These are phyloP conservation scores for Rhodomyrtus tomentosa DNA, from an alignment of 345 rosid genomes.

Conservation along the genomic window DNA sequence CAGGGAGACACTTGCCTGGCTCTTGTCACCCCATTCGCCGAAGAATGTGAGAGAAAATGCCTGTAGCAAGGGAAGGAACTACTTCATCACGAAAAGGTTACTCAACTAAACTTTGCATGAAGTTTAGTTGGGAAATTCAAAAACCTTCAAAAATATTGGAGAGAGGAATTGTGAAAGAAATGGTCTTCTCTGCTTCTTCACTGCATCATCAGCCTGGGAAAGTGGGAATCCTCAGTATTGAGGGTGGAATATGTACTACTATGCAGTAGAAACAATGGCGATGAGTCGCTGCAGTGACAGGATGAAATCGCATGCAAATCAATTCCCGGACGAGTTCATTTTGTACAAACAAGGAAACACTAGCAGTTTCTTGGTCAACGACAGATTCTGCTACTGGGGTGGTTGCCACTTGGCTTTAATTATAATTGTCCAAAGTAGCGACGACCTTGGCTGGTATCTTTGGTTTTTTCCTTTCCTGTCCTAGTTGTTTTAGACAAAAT, in stretches of 20 bases:
- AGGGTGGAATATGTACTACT: background rate
- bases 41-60: slow-evolving; percentile 92
- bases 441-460: background rate
- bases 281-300: background rate
- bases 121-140: background rate
- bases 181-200: slow-evolving; percentile 56
- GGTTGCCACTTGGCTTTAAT: background rate
- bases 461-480: background rate
- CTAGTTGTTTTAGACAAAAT: background rate
- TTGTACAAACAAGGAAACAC: background rate
- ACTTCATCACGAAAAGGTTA: background rate
- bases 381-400: background rate
- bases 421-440: background rate
- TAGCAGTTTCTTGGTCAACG: background rate
- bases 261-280: background rate
- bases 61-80: slow-evolving; percentile 29
- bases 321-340: background rate
- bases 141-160: slow-evolving; percentile 79
- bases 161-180: slow-evolving; percentile 70
- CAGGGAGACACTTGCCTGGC: slow-evolving; percentile 45
- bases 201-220: slow-evolving; percentile 46
- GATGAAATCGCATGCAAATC: background rate
- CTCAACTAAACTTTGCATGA: background rate
- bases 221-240: background rate
- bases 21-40: slow-evolving; percentile 98